A percentile compares a stretch with the other conserved stretches of the same genome.
phyloP scores from a whole-genome alignment of 371 early-diverging fungal genomes.

The Rhizomucor pusillus region DNA sequence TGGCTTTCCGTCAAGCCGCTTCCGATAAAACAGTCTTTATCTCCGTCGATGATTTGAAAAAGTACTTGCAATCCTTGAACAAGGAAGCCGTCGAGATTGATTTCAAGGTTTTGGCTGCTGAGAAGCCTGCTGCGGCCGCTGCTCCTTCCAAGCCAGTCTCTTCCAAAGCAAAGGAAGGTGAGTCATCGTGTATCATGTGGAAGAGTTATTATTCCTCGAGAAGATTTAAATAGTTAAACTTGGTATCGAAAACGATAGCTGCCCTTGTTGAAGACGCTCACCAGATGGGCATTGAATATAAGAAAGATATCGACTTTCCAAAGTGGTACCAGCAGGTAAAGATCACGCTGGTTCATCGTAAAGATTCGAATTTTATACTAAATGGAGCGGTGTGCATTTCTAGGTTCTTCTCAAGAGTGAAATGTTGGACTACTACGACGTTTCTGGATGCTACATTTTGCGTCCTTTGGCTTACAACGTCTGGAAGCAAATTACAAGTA shows the following conservation, averaged over 20 bases:
- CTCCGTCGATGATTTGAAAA: constrained; percentile 45
- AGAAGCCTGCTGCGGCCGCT: constrained; percentile 27
- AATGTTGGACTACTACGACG: constrained; percentile 99
- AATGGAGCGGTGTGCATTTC: neutral
- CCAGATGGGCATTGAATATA: constrained; percentile 90
- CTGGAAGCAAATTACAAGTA: constrained; percentile 96
- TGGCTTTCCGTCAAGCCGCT: constrained; percentile 65
- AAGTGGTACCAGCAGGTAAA: constrained; percentile 94
- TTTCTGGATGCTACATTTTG: constrained; percentile 99
- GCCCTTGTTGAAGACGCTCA: constrained; percentile 37
- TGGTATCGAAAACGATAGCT: too few species aligned
- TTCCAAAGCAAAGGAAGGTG: constrained; percentile 32
- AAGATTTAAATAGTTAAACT: too few species aligned
- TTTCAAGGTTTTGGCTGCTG: constrained; percentile 44
- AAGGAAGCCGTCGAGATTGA: constrained; percentile 44
- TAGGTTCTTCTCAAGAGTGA: constrained; percentile 91
- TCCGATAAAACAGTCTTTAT: constrained; percentile 56
- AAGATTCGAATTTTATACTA: neutral
- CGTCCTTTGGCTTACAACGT: constrained; percentile 97
- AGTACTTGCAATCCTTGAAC: constrained; percentile 35
- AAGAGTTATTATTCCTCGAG: too few species aligned
- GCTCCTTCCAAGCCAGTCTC: constrained; percentile 6
- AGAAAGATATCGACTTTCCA: constrained; percentile 93
- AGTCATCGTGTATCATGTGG: neutral
- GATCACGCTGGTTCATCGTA: neutral